Evolutionary conservation across 768 basidiomycete genomes (phyloP).

Genomic region (Stropharia rugosoannulata): DNA sequence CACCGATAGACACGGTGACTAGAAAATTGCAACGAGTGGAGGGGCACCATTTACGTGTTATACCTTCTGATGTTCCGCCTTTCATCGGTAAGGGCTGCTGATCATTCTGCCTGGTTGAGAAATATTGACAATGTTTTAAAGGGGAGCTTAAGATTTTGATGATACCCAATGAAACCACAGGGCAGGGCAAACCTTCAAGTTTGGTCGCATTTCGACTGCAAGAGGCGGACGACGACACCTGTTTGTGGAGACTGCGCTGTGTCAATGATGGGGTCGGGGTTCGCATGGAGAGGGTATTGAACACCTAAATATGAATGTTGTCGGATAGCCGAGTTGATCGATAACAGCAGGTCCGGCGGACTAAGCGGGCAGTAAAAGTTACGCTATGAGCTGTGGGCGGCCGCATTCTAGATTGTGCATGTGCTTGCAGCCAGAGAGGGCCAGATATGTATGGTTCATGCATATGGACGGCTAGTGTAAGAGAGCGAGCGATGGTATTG

Average conservation of each 20-base stretch:
- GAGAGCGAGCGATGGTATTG: conserved; percentile 7
- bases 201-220: conserved; percentile 52
- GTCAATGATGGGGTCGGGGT: conserved; percentile 36
- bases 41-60: conserved; percentile 43
- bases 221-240: conserved; percentile 67
- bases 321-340: not conserved
- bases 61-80: conserved; percentile 52
- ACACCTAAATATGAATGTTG: not conserved
- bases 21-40: conserved; percentile 50
- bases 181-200: conserved; percentile 2
- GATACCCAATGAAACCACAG: conserved; percentile 18
- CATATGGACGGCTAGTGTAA: too few relatives aligned
- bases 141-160: conserved; percentile 69
- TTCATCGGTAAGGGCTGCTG: conserved; percentile 50
- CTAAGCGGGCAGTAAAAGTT: too few relatives aligned
- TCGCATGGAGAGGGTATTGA: conserved; percentile 13
- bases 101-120: not conserved
- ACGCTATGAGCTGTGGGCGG: too few relatives aligned
- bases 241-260: conserved; percentile 70
- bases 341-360: not conserved
- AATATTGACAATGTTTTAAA: conserved; percentile 23
- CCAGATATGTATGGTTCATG: not conserved
- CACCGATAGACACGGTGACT: conserved; percentile 51
- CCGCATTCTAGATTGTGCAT: too few relatives aligned
- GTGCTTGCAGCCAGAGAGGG: not conserved